Percentiles rank a stretch among this genome's conserved stretches.
These are phyloP conservation scores for Calonectria multiphialidica DNA, from an alignment of 2,329 filamentous ascomycete genomes.

Conservation along the genomic window DNA sequence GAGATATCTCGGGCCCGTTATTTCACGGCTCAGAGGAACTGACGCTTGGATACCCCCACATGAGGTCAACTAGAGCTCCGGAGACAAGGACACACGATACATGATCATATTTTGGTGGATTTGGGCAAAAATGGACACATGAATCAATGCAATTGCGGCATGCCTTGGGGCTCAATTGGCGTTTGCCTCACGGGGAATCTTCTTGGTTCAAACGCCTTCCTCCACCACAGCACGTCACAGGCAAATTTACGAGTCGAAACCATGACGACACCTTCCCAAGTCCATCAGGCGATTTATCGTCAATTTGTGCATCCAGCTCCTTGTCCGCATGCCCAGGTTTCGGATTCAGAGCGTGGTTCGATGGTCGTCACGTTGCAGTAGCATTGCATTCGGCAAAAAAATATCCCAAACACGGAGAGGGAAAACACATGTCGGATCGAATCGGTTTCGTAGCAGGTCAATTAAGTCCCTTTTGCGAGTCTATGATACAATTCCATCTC, in stretches of 20 bases:
- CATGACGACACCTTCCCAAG: neutral
- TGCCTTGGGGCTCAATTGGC: neutral
- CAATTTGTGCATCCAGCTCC: neutral
- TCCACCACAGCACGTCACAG: neutral
- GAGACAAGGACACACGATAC: neutral
- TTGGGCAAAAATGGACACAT: neutral
- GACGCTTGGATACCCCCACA: slow-evolving; percentile 33
- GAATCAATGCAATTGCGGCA: neutral
- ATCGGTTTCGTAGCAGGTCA: slow-evolving; percentile 46
- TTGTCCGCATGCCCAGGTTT: neutral
- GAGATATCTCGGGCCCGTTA: slow-evolving; percentile 30
- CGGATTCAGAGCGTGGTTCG: slow-evolving; percentile 5
- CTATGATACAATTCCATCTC: slow-evolving; percentile 58
- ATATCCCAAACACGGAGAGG: slow-evolving; percentile 1
- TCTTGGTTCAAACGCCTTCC: neutral
- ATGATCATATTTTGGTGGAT: neutral
- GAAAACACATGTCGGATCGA: slow-evolving; percentile 20
- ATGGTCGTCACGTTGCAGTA: slow-evolving; percentile 7
- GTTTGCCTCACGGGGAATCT: neutral
- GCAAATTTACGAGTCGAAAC: neutral
- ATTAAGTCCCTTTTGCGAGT: slow-evolving; percentile 50
- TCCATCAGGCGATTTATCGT: neutral
- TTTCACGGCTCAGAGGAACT: slow-evolving; percentile 25
- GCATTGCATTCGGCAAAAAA: neutral
- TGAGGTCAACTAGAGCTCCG: slow-evolving; percentile 1